Percentiles rank a stretch among this genome's conserved stretches.
These are phyloP conservation scores for Craterostigma plantagineum DNA, from an alignment of 257 asterid genomes.

Conservation along the genomic window DNA sequence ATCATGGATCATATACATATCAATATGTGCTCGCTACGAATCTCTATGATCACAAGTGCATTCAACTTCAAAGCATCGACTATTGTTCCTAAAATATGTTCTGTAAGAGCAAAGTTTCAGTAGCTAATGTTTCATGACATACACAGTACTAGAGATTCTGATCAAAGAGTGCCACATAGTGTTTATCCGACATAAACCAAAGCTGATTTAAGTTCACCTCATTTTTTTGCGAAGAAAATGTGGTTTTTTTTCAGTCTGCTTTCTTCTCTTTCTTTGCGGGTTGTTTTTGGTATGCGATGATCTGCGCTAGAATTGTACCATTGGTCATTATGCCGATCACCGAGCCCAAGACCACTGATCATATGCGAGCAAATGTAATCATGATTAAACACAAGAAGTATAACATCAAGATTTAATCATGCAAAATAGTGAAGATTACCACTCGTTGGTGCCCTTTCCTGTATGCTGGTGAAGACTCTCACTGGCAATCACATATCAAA, in stretches of 20 bases:
- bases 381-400: neutral
- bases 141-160: too few relatives aligned
- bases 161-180: too few relatives aligned
- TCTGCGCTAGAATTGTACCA: conserved; percentile 79
- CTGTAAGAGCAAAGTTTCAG: too few relatives aligned
- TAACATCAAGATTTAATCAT: neutral
- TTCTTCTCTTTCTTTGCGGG: conserved; percentile 62
- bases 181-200: too few relatives aligned
- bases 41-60: too few relatives aligned
- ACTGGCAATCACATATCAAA: conserved; percentile 29
- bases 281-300: conserved; percentile 42
- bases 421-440: conserved; percentile 25
- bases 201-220: too few relatives aligned
- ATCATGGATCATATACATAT: too few relatives aligned
- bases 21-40: too few relatives aligned
- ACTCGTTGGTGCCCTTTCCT: conserved; percentile 82
- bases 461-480: conserved; percentile 88
- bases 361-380: neutral
- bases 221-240: too few relatives aligned
- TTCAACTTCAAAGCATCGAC: too few relatives aligned
- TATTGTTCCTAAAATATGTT: too few relatives aligned
- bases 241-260: conserved; percentile 24
- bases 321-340: conserved; percentile 62
- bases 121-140: too few relatives aligned
- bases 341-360: conserved; percentile 65